Percentiles rank a stretch among this genome's conserved stretches.
phyloP scores from a whole-genome alignment of 2,329 filamentous ascomycete species.

The Sclerotiophoma versabilis region DNA sequence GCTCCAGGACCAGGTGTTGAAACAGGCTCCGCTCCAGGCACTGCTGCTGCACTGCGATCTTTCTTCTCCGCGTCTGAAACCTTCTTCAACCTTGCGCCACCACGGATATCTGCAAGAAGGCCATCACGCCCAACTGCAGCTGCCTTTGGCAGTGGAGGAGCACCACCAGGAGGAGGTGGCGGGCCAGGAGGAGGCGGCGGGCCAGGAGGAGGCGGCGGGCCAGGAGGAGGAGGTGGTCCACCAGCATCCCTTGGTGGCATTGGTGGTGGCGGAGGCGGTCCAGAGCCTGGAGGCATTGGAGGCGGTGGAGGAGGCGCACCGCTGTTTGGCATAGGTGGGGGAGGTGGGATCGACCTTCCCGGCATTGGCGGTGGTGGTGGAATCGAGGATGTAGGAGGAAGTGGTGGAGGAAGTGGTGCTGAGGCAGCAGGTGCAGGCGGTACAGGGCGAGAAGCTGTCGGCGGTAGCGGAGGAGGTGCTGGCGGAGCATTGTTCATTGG shows the following conservation, averaged over 20 bases:
- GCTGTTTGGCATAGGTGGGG: conserved; percentile 41
- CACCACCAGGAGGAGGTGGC: conserved; percentile 44
- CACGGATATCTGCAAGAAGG: conserved; percentile 75
- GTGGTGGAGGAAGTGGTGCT: conserved; percentile 36
- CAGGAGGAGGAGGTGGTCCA: conserved; percentile 46
- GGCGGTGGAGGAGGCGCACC: conserved; percentile 42
- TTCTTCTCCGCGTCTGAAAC: conserved; percentile 73
- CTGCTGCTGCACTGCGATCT: conserved; percentile 71
- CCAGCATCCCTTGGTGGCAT: conserved; percentile 40
- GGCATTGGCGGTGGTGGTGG: conserved; percentile 45
- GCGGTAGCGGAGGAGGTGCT: conserved; percentile 42
- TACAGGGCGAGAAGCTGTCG: conserved; percentile 34
- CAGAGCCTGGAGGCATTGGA: conserved; percentile 23
- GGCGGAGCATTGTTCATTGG: conserved; percentile 38
- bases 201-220: conserved; percentile 20
- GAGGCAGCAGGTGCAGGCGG: conserved; percentile 32
- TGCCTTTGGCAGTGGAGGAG: conserved; percentile 42
- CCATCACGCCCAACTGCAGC: conserved; percentile 62
- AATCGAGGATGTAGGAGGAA: conserved; percentile 31
- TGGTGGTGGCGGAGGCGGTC: conserved; percentile 51
- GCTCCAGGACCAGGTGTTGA: conserved; percentile 60
- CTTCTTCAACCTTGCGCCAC: conserved; percentile 72
- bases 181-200: conserved; percentile 49
- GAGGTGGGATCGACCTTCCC: conserved; percentile 39
- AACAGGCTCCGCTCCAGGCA: conserved; percentile 58